Base-by-base conservation (phyloP, 768 basidiomycete species). In the Rubroboletus pulcherrimus region DNA sequence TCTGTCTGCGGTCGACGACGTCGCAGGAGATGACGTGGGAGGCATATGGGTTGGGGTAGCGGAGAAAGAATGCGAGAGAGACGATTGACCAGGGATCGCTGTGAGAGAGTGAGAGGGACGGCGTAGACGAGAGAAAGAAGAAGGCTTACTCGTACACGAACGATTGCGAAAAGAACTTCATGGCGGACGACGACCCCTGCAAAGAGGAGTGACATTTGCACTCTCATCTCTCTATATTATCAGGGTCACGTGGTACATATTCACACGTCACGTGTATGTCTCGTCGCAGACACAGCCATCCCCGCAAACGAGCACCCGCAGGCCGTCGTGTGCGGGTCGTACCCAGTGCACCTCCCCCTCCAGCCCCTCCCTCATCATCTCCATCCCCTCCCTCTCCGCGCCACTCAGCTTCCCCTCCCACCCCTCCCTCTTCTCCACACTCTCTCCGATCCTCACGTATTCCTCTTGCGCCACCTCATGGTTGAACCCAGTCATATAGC, bases 21-120 rank as follows among this genome's bases (percentile, higher is more conserved):
- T 98, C 95, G 79, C 93, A 95, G 5, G 94, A 94, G 62, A 95
- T 74, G 71, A 98, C 88, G 75, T 98, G 95, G 37, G 89, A 78
- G 7, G 95, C 91, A 66, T 92, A 93, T 47, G 95, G 93, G 69
- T 97, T 98, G 4, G 95, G 95, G 73, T 97, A 98, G 59, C 95
- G 89, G 56, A 97, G 77, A 70, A 95, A 95, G 78, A 89, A 97
- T 12, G 95, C 95, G 60, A 96, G 79, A 19, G 95, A 85, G 56
- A 96, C 91, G 62, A 91, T 95, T 54, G 91, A 80, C 85, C 95
- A 93, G 71, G 93, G 84, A 82, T 97, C 92, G 79, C 93, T 94
- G 43, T 0, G 0, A 1, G 1, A 63, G 7, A 15, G 15, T 57
- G 29, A 48, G 17, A 2, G 15, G 15, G 37, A 29, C 11, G 0